Percentiles rank a stretch among this genome's conserved stretches.
phyloP scores from a whole-genome alignment of 208 protist genomes.

The Plasmodiophora brassicae region DNA sequence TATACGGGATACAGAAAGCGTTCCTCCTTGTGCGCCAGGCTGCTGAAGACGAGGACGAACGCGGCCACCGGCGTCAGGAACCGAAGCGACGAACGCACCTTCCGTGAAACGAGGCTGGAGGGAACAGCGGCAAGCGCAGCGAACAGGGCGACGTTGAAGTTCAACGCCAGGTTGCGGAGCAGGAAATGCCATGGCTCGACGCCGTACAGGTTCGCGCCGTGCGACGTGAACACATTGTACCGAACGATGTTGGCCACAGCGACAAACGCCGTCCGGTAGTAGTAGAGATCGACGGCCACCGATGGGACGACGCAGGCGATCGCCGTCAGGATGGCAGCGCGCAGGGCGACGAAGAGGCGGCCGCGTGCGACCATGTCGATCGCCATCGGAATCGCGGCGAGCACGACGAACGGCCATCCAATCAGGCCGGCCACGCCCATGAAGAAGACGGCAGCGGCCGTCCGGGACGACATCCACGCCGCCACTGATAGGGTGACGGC shows the following conservation, averaged over 20 bases:
- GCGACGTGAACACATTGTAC: background rate
- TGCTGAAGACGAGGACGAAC: slow-evolving; percentile 29
- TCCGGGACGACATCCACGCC: too few relatives aligned
- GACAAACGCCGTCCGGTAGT: slow-evolving; percentile 1
- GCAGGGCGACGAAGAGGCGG: background rate
- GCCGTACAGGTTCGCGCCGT: slow-evolving; percentile 77
- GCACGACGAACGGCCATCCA: slow-evolving; percentile 80
- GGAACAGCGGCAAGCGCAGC: background rate
- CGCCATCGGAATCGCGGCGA: slow-evolving; percentile 71
- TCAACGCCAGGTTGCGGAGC: slow-evolving; percentile 79
- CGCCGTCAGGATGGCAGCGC: background rate
- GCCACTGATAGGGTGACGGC: background rate
- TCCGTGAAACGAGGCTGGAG: background rate
- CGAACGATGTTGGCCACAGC: background rate
- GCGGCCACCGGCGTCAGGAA: background rate
- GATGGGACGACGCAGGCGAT: background rate
- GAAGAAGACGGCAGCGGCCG: background rate
- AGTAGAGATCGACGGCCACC: background rate
- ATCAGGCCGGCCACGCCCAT: slow-evolving; percentile 59
- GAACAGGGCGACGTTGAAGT: slow-evolving; percentile 80
- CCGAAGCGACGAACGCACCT: background rate
- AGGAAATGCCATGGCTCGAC: slow-evolving; percentile 76
- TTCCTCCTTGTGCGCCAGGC: slow-evolving; percentile 46
- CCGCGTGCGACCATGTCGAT: background rate
- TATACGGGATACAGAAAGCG: slow-evolving; percentile 81